Conservation (phyloP, 108 stramenopile species). For the Skeletonema menzelii region DNA sequence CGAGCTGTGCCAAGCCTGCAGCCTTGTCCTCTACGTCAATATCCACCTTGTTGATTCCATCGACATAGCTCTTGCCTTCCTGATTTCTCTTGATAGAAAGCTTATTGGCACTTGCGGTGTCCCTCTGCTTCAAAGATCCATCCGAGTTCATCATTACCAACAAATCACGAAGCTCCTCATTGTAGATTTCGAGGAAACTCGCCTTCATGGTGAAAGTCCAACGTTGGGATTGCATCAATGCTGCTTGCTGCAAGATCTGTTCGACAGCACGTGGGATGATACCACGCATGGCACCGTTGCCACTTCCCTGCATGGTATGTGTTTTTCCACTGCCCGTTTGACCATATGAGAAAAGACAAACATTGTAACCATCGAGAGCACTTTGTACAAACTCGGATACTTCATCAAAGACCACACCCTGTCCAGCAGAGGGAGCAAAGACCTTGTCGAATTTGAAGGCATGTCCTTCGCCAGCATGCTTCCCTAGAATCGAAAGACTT, state of each 20-base stretch:
- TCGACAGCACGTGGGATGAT: conserved; percentile 92
- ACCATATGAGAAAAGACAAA: conserved; percentile 86
- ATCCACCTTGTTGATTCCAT: conserved; percentile 81
- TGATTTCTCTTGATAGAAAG: conserved; percentile 79
- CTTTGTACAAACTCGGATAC: conserved; percentile 91
- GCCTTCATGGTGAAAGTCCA: conserved; percentile 95
- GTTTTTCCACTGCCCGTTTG: conserved; percentile 85
- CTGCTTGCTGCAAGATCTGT: conserved; percentile 88
- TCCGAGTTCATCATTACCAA: conserved; percentile 68
- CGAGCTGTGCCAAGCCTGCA: conserved; percentile 76
- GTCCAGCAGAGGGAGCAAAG: conserved; percentile 74
- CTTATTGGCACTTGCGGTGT: conserved; percentile 40
- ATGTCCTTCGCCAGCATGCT: conserved; percentile 34
- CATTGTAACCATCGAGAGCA: conserved; percentile 92
- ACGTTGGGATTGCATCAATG: conserved; percentile 78
- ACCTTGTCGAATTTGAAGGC: conserved; percentile 85
- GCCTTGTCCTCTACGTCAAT: conserved; percentile 77
- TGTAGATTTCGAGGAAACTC: conserved; percentile 99
- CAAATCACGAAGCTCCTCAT: conserved; percentile 96
- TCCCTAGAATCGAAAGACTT: conserved; percentile 38
- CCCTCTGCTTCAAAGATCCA: conserved; percentile 30
- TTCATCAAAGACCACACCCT: conserved; percentile 86
- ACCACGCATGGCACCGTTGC: conserved; percentile 80
- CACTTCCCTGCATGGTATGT: conserved; percentile 89
- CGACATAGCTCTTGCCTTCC: conserved; percentile 86